Evolutionary conservation across 2,329 filamentous ascomycete genomes (phyloP).

Genomic region (Aspergillus aculeatinus): DNA sequence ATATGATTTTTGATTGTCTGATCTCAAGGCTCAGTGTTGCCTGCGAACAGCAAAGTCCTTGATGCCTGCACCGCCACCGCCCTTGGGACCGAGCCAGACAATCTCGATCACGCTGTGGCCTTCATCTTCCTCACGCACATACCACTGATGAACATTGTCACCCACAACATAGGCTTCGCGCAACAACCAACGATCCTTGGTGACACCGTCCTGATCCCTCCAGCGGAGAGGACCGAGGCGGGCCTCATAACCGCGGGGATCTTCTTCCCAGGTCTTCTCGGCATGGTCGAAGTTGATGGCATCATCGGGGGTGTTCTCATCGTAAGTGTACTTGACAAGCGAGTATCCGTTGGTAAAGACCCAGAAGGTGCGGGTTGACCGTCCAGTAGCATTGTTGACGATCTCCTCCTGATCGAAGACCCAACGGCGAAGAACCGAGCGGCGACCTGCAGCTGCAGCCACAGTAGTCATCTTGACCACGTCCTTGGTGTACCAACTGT

Average conservation of each 20-base stretch:
- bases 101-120: slow-evolving; percentile 45
- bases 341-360: slow-evolving; percentile 48
- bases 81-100: slow-evolving; percentile 44
- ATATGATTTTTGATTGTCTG: slow-evolving; percentile 19
- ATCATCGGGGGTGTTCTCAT: slow-evolving; percentile 36
- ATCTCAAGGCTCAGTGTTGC: slow-evolving; percentile 25
- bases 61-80: slow-evolving; percentile 38
- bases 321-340: slow-evolving; percentile 43
- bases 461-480: slow-evolving; percentile 47
- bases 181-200: slow-evolving; percentile 44
- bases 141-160: slow-evolving; percentile 46
- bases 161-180: slow-evolving; percentile 41
- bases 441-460: slow-evolving; percentile 40
- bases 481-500: slow-evolving; percentile 46
- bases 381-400: slow-evolving; percentile 36
- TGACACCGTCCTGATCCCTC: slow-evolving; percentile 40
- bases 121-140: slow-evolving; percentile 41
- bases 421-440: slow-evolving; percentile 46
- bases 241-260: slow-evolving; percentile 41
- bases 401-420: slow-evolving; percentile 43
- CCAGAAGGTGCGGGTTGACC: slow-evolving; percentile 41
- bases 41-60: slow-evolving; percentile 28
- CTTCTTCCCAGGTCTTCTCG: slow-evolving; percentile 48
- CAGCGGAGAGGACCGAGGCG: slow-evolving; percentile 42
- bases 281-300: slow-evolving; percentile 44